A percentile compares a stretch with the other conserved stretches of the same genome.
These are phyloP conservation scores for Phaeolepiota aurea DNA, from an alignment of 768 basidiomycete genomes.

Conservation along the genomic window DNA sequence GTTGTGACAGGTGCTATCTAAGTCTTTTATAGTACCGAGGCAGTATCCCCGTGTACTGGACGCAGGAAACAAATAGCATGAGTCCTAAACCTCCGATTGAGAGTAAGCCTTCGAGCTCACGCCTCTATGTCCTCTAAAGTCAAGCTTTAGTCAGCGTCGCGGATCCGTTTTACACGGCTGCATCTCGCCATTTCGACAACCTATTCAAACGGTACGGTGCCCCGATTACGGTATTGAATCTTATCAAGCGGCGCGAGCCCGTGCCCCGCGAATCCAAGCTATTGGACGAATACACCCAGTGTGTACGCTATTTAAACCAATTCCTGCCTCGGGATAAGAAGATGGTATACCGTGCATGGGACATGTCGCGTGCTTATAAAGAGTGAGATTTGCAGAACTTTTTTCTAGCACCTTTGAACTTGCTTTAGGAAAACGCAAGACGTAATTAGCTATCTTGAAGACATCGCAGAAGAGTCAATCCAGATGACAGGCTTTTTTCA, in stretches of 20 bases:
- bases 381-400: conserved; percentile 39
- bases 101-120: conserved; percentile 61
- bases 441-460: conserved; percentile 91
- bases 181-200: conserved; percentile 88
- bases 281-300: conserved; percentile 85
- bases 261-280: conserved; percentile 85
- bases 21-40: conserved; percentile 65
- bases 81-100: conserved; percentile 93
- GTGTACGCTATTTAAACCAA: conserved; percentile 89
- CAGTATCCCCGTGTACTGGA: conserved; percentile 95
- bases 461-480: conserved; percentile 89
- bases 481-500: conserved; percentile 94
- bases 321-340: conserved; percentile 81
- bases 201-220: conserved; percentile 85
- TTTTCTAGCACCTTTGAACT: neutral
- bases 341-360: conserved; percentile 92
- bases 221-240: conserved; percentile 84
- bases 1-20: neutral
- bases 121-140: too few relatives aligned
- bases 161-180: conserved; percentile 92
- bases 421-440: conserved; percentile 82
- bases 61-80: conserved; percentile 87
- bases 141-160: conserved; percentile 73
- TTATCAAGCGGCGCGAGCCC: conserved; percentile 82
- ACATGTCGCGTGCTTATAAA: conserved; percentile 93